Percentiles rank a stretch among this genome's conserved stretches.
Conservation (phyloP, 208 protist species). For the Leishmania tropica region DNA sequence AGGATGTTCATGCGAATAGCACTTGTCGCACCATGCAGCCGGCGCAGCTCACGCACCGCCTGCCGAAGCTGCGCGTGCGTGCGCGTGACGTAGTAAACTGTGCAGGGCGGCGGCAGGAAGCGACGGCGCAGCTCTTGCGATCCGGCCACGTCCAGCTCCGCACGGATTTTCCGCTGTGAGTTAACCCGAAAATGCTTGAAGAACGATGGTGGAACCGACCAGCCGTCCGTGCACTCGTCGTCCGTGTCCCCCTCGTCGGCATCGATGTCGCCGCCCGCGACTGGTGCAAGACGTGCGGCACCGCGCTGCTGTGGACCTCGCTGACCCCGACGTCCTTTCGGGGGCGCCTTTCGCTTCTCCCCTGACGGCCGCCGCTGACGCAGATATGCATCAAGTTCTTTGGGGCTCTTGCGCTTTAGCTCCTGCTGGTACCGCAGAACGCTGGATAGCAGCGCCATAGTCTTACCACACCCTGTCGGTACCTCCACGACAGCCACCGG, state of each 20-base stretch:
- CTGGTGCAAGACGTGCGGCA: neutral
- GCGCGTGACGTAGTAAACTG: slow-evolving; percentile 95
- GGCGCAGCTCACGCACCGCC: slow-evolving; percentile 92
- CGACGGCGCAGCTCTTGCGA: slow-evolving; percentile 61
- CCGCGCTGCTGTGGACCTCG: neutral
- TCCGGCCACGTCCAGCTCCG: slow-evolving; percentile 46
- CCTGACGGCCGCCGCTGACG: slow-evolving; percentile 55
- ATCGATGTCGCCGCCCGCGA: neutral
- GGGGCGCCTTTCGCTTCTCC: neutral
- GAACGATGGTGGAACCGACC: slow-evolving; percentile 42
- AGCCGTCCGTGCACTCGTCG: slow-evolving; percentile 25
- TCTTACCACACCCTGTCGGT: slow-evolving; percentile 98
- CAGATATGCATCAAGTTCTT: slow-evolving; percentile 92
- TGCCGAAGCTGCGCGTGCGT: slow-evolving; percentile 98
- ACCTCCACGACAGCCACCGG: slow-evolving; percentile 88
- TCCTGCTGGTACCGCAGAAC: slow-evolving; percentile 77
- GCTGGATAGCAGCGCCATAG: slow-evolving; percentile 93
- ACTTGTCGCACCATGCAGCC: slow-evolving; percentile 50
- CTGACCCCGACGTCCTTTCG: neutral
- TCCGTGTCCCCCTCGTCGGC: neutral
- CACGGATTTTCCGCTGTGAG: slow-evolving; percentile 37
- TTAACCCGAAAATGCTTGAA: slow-evolving; percentile 63
- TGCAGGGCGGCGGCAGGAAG: slow-evolving; percentile 58
- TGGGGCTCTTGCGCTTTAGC: slow-evolving; percentile 93
- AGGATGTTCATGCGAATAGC: slow-evolving; percentile 91